Evolutionary conservation across 495 filamentous ascomycete species (phyloP).

Genomic region (Oidiodendron maius): DNA sequence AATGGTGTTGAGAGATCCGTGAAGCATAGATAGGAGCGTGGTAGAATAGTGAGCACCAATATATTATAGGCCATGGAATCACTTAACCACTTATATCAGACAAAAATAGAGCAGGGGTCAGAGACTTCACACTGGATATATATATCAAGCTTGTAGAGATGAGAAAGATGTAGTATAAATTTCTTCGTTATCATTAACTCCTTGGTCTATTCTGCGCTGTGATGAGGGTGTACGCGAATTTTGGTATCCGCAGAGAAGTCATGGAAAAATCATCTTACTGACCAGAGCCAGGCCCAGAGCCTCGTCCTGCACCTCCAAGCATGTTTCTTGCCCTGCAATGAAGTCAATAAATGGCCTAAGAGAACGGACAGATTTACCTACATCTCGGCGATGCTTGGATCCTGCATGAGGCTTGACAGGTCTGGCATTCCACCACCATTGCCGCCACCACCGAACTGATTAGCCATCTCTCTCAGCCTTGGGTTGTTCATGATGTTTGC

Average conservation of each 20-base stretch:
- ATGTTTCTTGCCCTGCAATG: conserved; percentile 64
- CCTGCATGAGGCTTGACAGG: conserved; percentile 73
- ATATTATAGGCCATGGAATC: too few relatives aligned
- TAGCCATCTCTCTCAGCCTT: conserved; percentile 74
- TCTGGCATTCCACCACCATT: conserved; percentile 74
- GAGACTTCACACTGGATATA: too few relatives aligned
- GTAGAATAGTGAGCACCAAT: too few relatives aligned
- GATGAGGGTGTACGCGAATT: not conserved
- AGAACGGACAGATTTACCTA: conserved; percentile 43
- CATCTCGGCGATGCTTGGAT: conserved; percentile 90
- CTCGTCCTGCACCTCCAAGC: conserved; percentile 57
- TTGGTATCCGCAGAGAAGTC: not conserved
- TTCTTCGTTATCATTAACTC: not conserved
- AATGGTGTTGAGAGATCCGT: too few relatives aligned
- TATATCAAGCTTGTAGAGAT: too few relatives aligned
- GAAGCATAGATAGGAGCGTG: too few relatives aligned
- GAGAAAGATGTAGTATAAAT: not conserved
- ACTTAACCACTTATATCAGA: too few relatives aligned
- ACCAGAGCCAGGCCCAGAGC: conserved; percentile 39
- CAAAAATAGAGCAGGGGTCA: too few relatives aligned
- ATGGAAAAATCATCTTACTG: conserved; percentile 3
- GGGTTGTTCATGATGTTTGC: conserved; percentile 90
- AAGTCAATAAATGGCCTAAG: conserved; percentile 14
- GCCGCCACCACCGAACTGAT: conserved; percentile 50
- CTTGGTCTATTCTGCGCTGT: not conserved